Conservation (phyloP, 2,329 filamentous ascomycete genomes). For the Magnaporthiopsis poae region DNA sequence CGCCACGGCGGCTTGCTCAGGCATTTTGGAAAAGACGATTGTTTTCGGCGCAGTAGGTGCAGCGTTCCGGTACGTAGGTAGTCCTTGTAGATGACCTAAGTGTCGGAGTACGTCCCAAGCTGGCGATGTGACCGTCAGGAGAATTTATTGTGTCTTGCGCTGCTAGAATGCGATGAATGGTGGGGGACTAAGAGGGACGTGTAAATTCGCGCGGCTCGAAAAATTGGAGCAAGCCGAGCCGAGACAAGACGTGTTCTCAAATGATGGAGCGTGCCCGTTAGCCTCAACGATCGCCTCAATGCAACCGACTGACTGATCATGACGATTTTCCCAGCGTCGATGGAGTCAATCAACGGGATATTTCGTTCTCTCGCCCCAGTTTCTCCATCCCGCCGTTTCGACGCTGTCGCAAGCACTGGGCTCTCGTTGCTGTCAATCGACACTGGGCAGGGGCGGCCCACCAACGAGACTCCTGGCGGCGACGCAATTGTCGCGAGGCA, state of each 20-base stretch:
- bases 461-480: too few relatives aligned
- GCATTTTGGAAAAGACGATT: slow-evolving; percentile 21
- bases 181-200: not conserved
- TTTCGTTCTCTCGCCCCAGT: not conserved
- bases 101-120: not conserved
- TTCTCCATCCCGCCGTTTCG: not conserved
- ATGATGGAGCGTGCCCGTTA: not conserved
- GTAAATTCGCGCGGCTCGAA: not conserved
- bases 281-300: not conserved
- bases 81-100: not conserved
- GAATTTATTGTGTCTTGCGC: not conserved
- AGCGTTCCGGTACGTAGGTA: too few relatives aligned
- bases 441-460: not conserved
- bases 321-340: not conserved
- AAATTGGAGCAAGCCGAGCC: not conserved
- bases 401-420: not conserved
- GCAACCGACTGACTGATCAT: not conserved
- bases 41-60: not conserved
- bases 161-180: not conserved
- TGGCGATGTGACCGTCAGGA: not conserved
- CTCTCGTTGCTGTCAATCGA: not conserved
- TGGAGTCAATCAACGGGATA: not conserved
- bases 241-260: not conserved
- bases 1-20: slow-evolving; percentile 21
- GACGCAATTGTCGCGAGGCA: too few relatives aligned